A percentile compares a stretch with the other conserved stretches of the same genome.
phyloP scores from a whole-genome alignment of 2,329 filamentous ascomycete genomes.

The Herpotrichia juniperi region DNA sequence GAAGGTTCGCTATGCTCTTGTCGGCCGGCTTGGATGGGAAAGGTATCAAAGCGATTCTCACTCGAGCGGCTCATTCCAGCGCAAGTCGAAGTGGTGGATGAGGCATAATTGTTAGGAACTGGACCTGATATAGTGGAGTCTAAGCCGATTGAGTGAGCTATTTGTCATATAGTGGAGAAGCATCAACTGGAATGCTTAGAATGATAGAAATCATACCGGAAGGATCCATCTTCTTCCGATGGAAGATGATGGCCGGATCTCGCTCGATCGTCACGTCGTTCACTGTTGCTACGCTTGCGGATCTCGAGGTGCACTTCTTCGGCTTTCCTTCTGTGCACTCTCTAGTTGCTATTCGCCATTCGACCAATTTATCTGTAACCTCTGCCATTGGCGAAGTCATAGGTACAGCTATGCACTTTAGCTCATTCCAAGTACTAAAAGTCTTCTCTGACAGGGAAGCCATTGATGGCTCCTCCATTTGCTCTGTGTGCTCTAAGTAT shows the following conservation, averaged over 20 bases:
- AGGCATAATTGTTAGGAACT: slow-evolving; percentile 1
- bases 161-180: slow-evolving; percentile 7
- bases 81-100: background rate
- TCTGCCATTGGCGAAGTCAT: background rate
- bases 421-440: background rate
- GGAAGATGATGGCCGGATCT: slow-evolving; percentile 23
- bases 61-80: background rate
- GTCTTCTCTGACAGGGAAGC: background rate
- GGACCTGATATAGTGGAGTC: slow-evolving; percentile 2
- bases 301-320: background rate
- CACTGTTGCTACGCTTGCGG: slow-evolving; percentile 23
- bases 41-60: background rate
- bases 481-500: slow-evolving; percentile 4
- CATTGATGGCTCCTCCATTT: background rate
- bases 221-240: slow-evolving; percentile 15
- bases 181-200: background rate
- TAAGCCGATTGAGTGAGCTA: slow-evolving; percentile 17
- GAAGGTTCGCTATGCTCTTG: slow-evolving; percentile 19
- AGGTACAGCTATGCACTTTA: background rate
- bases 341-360: background rate
- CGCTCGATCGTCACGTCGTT: slow-evolving; percentile 10
- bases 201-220: slow-evolving; percentile 28
- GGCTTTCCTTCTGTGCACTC: background rate
- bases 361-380: background rate
- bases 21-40: slow-evolving; percentile 3